A percentile compares a stretch with the other conserved stretches of the same genome.
Evolutionary conservation across 2,329 filamentous ascomycete species (phyloP).

Genomic region (Trichophyton rubrum): DNA sequence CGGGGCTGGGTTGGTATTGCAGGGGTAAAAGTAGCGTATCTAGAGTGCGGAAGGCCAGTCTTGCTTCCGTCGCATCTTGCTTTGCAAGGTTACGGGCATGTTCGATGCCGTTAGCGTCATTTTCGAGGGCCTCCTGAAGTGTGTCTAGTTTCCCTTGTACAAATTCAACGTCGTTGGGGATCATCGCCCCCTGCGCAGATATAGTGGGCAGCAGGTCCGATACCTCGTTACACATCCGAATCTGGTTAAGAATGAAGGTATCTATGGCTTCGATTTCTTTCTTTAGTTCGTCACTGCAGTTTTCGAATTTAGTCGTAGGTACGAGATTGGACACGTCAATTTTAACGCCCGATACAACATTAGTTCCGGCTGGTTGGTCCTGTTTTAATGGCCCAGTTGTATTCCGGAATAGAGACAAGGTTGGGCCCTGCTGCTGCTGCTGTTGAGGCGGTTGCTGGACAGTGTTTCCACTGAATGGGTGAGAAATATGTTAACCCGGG

Average conservation of each 20-base stretch:
- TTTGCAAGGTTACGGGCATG: conserved; percentile 45
- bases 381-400: conserved; percentile 20
- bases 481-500: not conserved
- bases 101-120: conserved; percentile 50
- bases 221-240: conserved; percentile 59
- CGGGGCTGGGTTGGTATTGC: conserved; percentile 44
- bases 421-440: conserved; percentile 40
- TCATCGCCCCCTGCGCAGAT: conserved; percentile 49
- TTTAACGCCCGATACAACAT: conserved; percentile 54
- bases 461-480: not conserved
- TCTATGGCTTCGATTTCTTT: conserved; percentile 67
- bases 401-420: conserved; percentile 29
- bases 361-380: conserved; percentile 23
- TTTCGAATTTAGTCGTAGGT: conserved; percentile 81
- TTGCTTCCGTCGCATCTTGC: conserved; percentile 56
- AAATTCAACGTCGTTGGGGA: conserved; percentile 54
- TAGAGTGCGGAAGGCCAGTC: conserved; percentile 58
- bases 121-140: conserved; percentile 50
- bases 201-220: conserved; percentile 57
- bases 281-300: conserved; percentile 71
- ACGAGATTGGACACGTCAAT: conserved; percentile 69
- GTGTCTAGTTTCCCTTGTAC: conserved; percentile 50
- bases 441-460: conserved; percentile 20
- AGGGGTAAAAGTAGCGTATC: conserved; percentile 61
- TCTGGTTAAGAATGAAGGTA: conserved; percentile 65